A percentile compares a stretch with the other conserved stretches of the same genome.
Evolutionary conservation across 305 asterid species (phyloP).

Genomic region (Rubia tinctorum): DNA sequence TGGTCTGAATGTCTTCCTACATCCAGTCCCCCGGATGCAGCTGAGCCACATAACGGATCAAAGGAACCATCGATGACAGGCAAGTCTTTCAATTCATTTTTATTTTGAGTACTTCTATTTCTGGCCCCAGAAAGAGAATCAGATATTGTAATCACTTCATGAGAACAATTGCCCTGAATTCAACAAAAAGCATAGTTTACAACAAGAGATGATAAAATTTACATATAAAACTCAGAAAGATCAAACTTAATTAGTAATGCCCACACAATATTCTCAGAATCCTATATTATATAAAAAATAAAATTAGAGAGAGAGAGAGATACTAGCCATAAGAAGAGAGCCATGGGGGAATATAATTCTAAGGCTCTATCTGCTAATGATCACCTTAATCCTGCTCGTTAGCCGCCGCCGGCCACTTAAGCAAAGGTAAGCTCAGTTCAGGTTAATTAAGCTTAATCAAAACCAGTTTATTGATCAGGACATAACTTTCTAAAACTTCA

Average conservation of each 20-base stretch:
- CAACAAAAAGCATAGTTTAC: not conserved
- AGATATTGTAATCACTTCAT: slow-evolving; percentile 39
- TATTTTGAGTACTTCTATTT: slow-evolving; percentile 36
- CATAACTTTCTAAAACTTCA: not conserved
- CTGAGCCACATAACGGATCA: slow-evolving; percentile 47
- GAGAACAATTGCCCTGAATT: slow-evolving; percentile 23
- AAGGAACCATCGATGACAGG: slow-evolving; percentile 38
- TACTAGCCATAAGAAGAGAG: not conserved
- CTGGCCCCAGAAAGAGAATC: slow-evolving; percentile 40
- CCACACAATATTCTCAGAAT: not conserved
- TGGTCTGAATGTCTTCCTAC: slow-evolving; percentile 39
- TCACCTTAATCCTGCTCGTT: not conserved
- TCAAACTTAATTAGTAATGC: not conserved
- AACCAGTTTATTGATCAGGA: not conserved
- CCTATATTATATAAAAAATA: not conserved
- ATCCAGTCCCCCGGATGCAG: slow-evolving; percentile 42
- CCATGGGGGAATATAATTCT: not conserved
- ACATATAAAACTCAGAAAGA: not conserved
- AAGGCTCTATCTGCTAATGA: not conserved
- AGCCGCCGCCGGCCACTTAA: not conserved
- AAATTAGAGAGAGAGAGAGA: too few species aligned
- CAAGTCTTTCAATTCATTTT: slow-evolving; percentile 34
- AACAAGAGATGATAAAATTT: not conserved
- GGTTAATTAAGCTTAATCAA: not conserved
- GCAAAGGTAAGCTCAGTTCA: not conserved